These are phyloP conservation scores for Neurospora cerealis DNA, from an alignment of 495 filamentous ascomycete genomes.

Conservation along the genomic window DNA sequence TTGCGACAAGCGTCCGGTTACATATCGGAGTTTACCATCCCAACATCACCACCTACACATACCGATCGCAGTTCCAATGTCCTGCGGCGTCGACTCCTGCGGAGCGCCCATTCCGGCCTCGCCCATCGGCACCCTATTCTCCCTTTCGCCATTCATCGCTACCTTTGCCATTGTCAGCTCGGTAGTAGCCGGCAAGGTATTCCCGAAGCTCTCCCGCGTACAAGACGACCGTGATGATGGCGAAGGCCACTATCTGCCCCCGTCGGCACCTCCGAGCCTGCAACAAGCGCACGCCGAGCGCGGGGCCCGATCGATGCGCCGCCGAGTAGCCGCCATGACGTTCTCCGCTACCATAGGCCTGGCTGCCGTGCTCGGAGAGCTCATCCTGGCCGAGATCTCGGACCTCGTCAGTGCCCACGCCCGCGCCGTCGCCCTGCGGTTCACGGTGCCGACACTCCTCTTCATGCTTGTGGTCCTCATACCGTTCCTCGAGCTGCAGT, in stretches of 20 bases:
- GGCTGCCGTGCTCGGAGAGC: slow-evolving; percentile 59
- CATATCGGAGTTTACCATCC: not conserved
- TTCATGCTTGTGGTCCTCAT: slow-evolving; percentile 57
- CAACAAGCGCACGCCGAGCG: slow-evolving; percentile 41
- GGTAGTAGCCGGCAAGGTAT: slow-evolving; percentile 50
- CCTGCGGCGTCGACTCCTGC: slow-evolving; percentile 27
- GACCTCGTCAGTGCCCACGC: slow-evolving; percentile 53
- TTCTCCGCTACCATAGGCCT: slow-evolving; percentile 66
- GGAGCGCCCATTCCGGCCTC: slow-evolving; percentile 17
- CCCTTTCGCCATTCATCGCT: slow-evolving; percentile 41
- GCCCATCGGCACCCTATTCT: slow-evolving; percentile 20
- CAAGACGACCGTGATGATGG: slow-evolving; percentile 32
- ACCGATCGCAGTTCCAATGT: not conserved
- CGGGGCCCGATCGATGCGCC: slow-evolving; percentile 32
- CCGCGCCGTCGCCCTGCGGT: slow-evolving; percentile 48
- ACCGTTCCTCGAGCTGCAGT: slow-evolving; percentile 61
- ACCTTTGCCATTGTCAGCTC: slow-evolving; percentile 50
- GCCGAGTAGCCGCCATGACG: slow-evolving; percentile 47
- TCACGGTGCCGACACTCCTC: slow-evolving; percentile 55
- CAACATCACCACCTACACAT: not conserved
- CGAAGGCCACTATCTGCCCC: slow-evolving; percentile 42
- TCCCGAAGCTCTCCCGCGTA: slow-evolving; percentile 50
- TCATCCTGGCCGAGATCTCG: slow-evolving; percentile 73
- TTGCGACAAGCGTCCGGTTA: not conserved
- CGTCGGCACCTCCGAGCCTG: slow-evolving; percentile 38